Percentiles rank a stretch among this genome's conserved stretches.
Evolutionary conservation across 1,284 basidiomycete species (phyloP).

Genomic region (Ganoderma sinense): DNA sequence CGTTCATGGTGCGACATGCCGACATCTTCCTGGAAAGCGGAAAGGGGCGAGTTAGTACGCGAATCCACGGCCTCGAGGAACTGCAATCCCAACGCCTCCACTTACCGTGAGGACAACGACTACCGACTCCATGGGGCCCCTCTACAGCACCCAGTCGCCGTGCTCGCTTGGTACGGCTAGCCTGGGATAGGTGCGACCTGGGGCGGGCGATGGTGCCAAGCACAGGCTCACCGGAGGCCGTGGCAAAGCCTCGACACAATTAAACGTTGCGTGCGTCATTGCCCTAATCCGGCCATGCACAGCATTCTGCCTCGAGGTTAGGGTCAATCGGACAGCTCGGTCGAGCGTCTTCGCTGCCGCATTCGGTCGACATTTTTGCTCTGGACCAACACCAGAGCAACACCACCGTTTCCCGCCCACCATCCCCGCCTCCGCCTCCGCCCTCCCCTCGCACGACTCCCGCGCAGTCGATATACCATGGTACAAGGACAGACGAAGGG

Average conservation of each 20-base stretch:
- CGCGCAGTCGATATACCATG: constrained; percentile 39
- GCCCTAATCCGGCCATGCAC: constrained; percentile 12
- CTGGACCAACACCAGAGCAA: constrained; percentile 9
- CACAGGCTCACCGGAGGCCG: neutral
- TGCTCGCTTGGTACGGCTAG: neutral
- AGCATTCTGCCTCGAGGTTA: constrained; percentile 26
- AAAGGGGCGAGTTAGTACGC: neutral
- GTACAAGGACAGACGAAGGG: constrained; percentile 76
- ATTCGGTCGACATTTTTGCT: constrained; percentile 17
- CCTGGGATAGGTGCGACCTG: neutral
- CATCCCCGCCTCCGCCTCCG: neutral
- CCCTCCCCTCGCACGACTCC: neutral
- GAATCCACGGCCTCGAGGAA: neutral
- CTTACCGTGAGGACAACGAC: neutral
- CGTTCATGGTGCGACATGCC: neutral
- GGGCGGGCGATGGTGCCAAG: neutral
- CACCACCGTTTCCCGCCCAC: constrained; percentile 9
- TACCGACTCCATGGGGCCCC: neutral
- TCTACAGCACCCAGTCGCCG: neutral
- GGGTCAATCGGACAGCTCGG: constrained; percentile 16
- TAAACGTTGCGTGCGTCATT: neutral
- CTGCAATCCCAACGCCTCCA: neutral
- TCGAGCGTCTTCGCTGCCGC: neutral
- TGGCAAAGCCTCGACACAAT: neutral
- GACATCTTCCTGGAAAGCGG: neutral